Base-by-base conservation (phyloP, 108 stramenopile species). In the Parietichytrium sp. region DNA sequence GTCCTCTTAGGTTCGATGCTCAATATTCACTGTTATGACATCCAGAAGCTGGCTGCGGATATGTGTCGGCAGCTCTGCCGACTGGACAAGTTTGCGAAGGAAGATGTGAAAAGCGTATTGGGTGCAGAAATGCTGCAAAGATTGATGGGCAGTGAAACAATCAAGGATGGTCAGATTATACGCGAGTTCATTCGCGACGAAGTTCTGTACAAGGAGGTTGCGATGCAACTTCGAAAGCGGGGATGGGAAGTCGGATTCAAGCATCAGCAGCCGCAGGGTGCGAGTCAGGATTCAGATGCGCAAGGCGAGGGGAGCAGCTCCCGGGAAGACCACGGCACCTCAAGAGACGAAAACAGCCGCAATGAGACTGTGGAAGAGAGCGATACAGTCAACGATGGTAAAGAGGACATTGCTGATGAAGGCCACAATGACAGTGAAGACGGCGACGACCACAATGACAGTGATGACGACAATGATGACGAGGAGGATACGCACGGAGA, bases 241-340 rank as follows among this genome's bases (percentile, higher is more conserved):
- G 61, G 61, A 1, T 72, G 61, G 61, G 61, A 72, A 10, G 38
- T 72, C 13, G 38, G 61, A n/a, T n/a, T n/a, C n/a, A n/a, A n/a
- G n/a, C n/a, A n/a, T n/a, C n/a, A n/a, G n/a, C n/a, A n/a, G n/a
- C n/a, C n/a, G n/a, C n/a, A n/a, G n/a, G n/a, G n/a, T n/a, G n/a
- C n/a, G n/a, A n/a, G n/a, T n/a, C n/a, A n/a, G n/a, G n/a, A n/a
- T n/a, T n/a, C n/a, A n/a, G n/a, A n/a, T n/a, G n/a, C n/a, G n/a
- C n/a, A n/a, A n/a, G n/a, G n/a, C n/a, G n/a, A n/a, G n/a, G n/a
- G n/a, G n/a, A n/a, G n/a, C n/a, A n/a, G n/a, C n/a, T n/a, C n/a
- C n/a, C n/a, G n/a, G n/a, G n/a, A n/a, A n/a, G n/a, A n/a, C n/a
- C n/a, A n/a, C n/a, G n/a, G n/a, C n/a, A n/a, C n/a, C n/a, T n/a